Conservation (phyloP, 2,329 filamentous ascomycete genomes). For the Cryoendolithus antarcticus region DNA sequence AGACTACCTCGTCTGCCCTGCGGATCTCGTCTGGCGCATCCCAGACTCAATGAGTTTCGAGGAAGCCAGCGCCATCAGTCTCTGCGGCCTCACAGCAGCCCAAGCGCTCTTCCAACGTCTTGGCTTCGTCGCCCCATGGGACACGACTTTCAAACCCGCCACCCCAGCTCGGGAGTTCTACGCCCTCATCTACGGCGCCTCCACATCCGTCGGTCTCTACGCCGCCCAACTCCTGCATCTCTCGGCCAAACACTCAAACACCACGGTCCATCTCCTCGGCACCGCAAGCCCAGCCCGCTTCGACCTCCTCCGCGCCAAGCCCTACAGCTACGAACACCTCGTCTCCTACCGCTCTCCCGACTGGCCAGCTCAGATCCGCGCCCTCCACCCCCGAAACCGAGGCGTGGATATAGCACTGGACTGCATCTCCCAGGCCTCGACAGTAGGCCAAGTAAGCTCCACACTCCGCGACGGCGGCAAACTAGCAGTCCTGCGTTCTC, state of each 20-base stretch:
- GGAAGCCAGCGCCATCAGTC: slow-evolving; percentile 28
- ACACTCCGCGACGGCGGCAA: background rate
- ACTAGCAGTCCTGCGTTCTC: background rate
- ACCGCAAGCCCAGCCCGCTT: background rate
- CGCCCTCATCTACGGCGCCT: slow-evolving; percentile 23
- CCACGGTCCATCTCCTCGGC: slow-evolving; percentile 1
- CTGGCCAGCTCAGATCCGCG: slow-evolving; percentile 1
- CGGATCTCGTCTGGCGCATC: slow-evolving; percentile 29
- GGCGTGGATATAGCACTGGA: background rate
- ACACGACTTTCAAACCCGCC: slow-evolving; percentile 13
- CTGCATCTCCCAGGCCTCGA: slow-evolving; percentile 2
- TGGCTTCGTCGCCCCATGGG: slow-evolving; percentile 19
- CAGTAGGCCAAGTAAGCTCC: background rate
- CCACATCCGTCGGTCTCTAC: slow-evolving; percentile 24
- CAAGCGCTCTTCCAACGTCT: slow-evolving; percentile 30
- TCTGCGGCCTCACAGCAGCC: slow-evolving; percentile 33
- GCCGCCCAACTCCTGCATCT: slow-evolving; percentile 22
- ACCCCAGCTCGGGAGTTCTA: slow-evolving; percentile 3
- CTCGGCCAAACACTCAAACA: slow-evolving; percentile 5
- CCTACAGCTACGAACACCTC: slow-evolving; percentile 1
- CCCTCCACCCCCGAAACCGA: too few relatives aligned
- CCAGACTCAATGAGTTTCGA: slow-evolving; percentile 23
- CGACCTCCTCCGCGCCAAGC: background rate
- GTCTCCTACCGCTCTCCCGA: background rate
- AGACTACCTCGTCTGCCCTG: slow-evolving; percentile 26